phyloP scores from a whole-genome alignment of 2,329 filamentous ascomycete species.

The Alternaria incomplexa region DNA sequence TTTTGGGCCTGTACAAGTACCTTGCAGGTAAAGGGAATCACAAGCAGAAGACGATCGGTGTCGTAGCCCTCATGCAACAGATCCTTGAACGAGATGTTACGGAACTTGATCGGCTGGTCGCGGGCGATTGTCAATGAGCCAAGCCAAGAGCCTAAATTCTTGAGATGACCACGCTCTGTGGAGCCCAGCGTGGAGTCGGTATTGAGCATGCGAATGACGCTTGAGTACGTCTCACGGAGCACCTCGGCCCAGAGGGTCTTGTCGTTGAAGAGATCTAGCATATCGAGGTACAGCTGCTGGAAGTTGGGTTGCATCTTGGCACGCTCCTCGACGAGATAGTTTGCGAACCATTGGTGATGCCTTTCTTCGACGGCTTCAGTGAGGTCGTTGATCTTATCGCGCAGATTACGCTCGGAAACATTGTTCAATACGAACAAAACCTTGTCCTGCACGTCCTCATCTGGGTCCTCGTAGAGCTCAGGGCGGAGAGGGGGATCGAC shows the following conservation, averaged over 20 bases:
- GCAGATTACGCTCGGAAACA: slow-evolving; percentile 86
- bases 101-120: slow-evolving; percentile 93
- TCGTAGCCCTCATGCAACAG: slow-evolving; percentile 92
- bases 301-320: slow-evolving; percentile 98
- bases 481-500: slow-evolving; percentile 71
- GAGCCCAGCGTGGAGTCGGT: slow-evolving; percentile 86
- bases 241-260: slow-evolving; percentile 83
- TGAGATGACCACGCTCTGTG: slow-evolving; percentile 84
- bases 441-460: slow-evolving; percentile 85
- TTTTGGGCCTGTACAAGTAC: slow-evolving; percentile 83
- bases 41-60: slow-evolving; percentile 86
- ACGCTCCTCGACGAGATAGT: slow-evolving; percentile 91
- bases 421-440: slow-evolving; percentile 98
- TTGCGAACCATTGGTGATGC: slow-evolving; percentile 95
- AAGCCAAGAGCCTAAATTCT: slow-evolving; percentile 93
- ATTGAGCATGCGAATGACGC: slow-evolving; percentile 85
- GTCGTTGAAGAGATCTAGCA: slow-evolving; percentile 83
- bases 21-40: slow-evolving; percentile 98
- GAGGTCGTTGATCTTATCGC: slow-evolving; percentile 82
- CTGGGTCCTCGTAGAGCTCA: slow-evolving; percentile 78
- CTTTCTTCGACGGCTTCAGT: slow-evolving; percentile 77
- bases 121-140: slow-evolving; percentile 91
- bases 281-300: slow-evolving; percentile 88
- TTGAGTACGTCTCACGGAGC: slow-evolving; percentile 89
- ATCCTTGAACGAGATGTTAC: slow-evolving; percentile 96